Evolutionary conservation across 768 basidiomycete genomes (phyloP).

Genomic region (Mycena albidolilacea): DNA sequence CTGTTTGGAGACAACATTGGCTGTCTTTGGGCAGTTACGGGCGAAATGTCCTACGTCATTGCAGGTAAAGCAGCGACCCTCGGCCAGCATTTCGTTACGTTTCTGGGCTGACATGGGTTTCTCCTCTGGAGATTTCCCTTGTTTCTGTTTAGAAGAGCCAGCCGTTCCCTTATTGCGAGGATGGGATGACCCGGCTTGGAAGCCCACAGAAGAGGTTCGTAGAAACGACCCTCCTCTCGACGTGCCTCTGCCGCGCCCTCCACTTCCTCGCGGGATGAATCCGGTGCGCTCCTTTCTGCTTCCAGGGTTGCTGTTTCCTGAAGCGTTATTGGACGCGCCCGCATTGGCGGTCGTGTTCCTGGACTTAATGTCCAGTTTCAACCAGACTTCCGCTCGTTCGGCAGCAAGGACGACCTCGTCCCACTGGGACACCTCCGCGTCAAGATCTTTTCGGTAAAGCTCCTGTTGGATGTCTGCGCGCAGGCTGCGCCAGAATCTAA

Average conservation of each 20-base stretch:
- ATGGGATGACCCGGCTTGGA: not conserved
- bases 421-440: not conserved
- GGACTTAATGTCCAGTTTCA: not conserved
- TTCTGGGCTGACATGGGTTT: no score
- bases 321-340: conserved; percentile 1
- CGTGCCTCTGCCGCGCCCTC: not conserved
- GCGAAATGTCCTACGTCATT: no score
- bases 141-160: not conserved
- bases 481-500: no score
- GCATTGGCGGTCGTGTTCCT: conserved; percentile 4
- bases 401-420: conserved; percentile 7
- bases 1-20: not conserved
- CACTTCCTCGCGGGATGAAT: no score
- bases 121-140: no score
- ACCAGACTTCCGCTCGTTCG: conserved; percentile 9
- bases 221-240: not conserved
- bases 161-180: not conserved
- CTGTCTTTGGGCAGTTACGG: not conserved
- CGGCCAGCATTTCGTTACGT: no score
- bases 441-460: no score
- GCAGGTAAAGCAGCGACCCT: no score
- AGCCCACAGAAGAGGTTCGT: conserved; percentile 5
- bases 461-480: no score
- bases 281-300: no score
- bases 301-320: not conserved